phyloP scores from a whole-genome alignment of 176 grass and related monocot genomes.

The Triticum urartu region DNA sequence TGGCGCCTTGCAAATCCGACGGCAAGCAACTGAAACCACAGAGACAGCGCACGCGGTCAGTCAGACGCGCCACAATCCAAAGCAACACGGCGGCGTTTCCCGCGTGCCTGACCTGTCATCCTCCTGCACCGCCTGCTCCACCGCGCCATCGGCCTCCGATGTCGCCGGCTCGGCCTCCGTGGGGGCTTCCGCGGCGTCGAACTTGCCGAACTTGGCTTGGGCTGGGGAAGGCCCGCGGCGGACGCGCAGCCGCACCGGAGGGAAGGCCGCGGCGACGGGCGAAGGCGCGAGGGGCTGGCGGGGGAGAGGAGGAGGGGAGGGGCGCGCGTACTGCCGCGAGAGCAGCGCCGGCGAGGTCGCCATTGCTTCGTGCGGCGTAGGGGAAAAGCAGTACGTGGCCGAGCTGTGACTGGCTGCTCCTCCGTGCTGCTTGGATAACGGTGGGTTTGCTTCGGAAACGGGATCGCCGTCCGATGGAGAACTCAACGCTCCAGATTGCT shows the following conservation, averaged over 20 bases:
- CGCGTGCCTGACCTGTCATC: constrained; percentile 53
- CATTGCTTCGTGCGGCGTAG: constrained; percentile 36
- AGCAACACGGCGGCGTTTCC: neutral
- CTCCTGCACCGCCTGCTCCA: constrained; percentile 18
- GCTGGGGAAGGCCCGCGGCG: constrained; percentile 16
- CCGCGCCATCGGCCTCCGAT: neutral
- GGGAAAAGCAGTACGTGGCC: constrained; percentile 21
- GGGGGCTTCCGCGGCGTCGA: constrained; percentile 56
- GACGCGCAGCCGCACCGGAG: neutral
- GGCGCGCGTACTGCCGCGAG: constrained; percentile 27
- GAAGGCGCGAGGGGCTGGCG: neutral
- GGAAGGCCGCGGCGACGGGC: neutral
- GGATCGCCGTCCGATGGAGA: constrained; percentile 2
- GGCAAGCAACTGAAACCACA: constrained; percentile 58
- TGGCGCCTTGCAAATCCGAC: constrained; percentile 67
- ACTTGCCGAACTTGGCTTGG: constrained; percentile 77
- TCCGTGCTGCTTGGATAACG: constrained; percentile 27
- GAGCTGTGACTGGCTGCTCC: neutral
- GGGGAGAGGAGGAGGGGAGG: constrained; percentile 8
- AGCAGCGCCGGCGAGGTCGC: constrained; percentile 38
- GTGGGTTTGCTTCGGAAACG: neutral
- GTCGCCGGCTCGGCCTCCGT: neutral
- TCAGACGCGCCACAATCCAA: neutral
- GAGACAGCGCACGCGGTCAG: neutral
- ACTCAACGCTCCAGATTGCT: neutral